Evolutionary conservation across 1,284 basidiomycete species (phyloP), one percentile per base, ranked within the genome.

Genomic region (Stygiomarasmius scandens): DNA sequence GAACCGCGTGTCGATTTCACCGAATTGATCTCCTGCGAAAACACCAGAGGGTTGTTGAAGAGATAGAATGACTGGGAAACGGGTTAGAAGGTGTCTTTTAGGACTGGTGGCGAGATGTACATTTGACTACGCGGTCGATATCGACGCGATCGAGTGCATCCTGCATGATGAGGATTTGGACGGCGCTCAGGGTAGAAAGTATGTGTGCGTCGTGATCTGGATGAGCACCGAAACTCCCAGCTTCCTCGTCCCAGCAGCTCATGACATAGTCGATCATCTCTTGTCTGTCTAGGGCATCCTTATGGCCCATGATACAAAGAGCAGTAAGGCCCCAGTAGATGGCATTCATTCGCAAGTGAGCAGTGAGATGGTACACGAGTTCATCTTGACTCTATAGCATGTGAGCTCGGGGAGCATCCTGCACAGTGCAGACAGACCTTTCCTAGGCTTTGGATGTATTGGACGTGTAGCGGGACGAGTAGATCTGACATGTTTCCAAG

Each of bases 321-420:
- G 96, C 94, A 0, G 91, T 93, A 24, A 96, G 78, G 10, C 94
- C 96, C 96, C 96, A 99, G 74, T 98, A 99, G 16, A 98, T 82
- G 9, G 95, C 96, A 71, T 98, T 99, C 74, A 98, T 81, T 9
- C 96, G 92, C 8, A 99, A 82, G 74, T 99, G 96, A 8, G 95
- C 83, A 0, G 96, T 97, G 46, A 96, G 81, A 72, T 98, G 93
- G 76, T 98, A 99, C 0, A 85, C 81, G n/a, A 96, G 80, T 64
- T 95, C 93, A 77, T 94, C 85, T 61, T 89, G 88, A 71, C 83
- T 89, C 93, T 95, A 47, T 19, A 10, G 36, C 51, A 53, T 24
- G 3, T 27, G 29, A 53, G 41, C 43, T 24, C 20, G 22, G 46
- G 22, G 5, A 11, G 23, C 46, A 36, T 48, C 16, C 5, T 29